Conservation (phyloP, 2,329 filamentous ascomycete species). For the Trichoderma endophyticum region DNA sequence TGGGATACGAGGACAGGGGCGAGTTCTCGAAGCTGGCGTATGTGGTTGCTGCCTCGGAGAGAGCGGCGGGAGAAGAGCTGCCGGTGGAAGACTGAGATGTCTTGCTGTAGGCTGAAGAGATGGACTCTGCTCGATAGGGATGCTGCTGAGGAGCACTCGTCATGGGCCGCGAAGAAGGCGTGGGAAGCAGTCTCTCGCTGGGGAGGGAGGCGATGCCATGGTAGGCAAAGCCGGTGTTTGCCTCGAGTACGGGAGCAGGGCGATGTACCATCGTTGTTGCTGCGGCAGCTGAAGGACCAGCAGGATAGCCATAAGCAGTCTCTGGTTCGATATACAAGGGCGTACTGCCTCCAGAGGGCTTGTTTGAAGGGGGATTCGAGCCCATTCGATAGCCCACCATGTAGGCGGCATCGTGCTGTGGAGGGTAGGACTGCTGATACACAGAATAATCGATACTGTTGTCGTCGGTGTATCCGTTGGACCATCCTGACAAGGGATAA, state of each 20-base stretch:
- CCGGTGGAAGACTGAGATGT: constrained; percentile 6
- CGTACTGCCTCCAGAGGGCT: constrained; percentile 17
- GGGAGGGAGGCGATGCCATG: constrained; percentile 22
- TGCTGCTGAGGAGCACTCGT: constrained; percentile 21
- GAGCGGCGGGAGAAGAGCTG: constrained; percentile 13
- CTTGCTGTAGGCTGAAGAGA: constrained; percentile 26
- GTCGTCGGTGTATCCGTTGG: constrained; percentile 28
- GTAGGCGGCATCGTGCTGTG: constrained; percentile 26
- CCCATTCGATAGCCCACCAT: constrained; percentile 28
- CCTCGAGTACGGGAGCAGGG: constrained; percentile 18
- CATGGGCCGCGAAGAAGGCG: constrained; percentile 23
- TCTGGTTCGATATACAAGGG: constrained; percentile 30
- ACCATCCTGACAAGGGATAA: constrained; percentile 27
- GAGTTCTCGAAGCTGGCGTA: constrained; percentile 20
- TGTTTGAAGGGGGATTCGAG: constrained; percentile 19
- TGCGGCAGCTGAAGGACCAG: constrained; percentile 18
- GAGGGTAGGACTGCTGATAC: constrained; percentile 23
- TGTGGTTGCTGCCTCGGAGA: constrained; percentile 8
- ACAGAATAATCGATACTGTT: constrained; percentile 26
- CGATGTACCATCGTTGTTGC: constrained; percentile 19
- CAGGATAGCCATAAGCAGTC: constrained; percentile 27
- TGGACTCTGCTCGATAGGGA: constrained; percentile 29
- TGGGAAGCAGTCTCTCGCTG: constrained; percentile 25
- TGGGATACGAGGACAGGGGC: constrained; percentile 12
- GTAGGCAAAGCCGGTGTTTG: constrained; percentile 22